Evolutionary conservation across 2,329 filamentous ascomycete genomes (phyloP).

Genomic region (Aspergillus sp.): DNA sequence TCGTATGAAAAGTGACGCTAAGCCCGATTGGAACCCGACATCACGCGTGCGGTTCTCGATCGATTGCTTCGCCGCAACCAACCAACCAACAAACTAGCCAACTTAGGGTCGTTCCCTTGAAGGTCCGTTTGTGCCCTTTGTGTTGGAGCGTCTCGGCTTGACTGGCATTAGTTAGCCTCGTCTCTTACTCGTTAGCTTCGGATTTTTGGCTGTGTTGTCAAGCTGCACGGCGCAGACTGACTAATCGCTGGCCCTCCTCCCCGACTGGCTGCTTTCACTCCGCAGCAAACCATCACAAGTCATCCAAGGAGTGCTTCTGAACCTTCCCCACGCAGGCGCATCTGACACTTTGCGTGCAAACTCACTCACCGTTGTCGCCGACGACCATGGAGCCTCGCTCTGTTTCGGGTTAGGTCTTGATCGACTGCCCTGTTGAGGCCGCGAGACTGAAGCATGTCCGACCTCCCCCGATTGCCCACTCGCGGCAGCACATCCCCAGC

Average conservation of each 20-base stretch:
- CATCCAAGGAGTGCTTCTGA: background rate
- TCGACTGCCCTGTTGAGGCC: conserved; percentile 10
- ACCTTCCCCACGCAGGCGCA: conserved; percentile 12
- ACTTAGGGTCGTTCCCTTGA: background rate
- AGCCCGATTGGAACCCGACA: background rate
- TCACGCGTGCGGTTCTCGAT: background rate
- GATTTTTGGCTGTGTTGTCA: background rate
- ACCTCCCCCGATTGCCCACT: conserved; percentile 25
- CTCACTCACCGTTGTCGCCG: conserved; percentile 1
- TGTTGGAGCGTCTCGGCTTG: background rate
- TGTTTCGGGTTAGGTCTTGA: conserved; percentile 22
- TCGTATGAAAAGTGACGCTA: background rate
- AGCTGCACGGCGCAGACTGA: conserved; percentile 2
- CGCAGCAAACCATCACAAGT: conserved; percentile 1
- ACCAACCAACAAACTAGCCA: background rate
- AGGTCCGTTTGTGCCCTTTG: background rate
- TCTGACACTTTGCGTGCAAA: conserved; percentile 6
- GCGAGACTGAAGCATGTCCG: conserved; percentile 28
- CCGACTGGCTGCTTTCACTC: background rate
- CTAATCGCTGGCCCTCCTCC: conserved; percentile 1
- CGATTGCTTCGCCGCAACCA: background rate
- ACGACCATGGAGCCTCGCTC: conserved; percentile 19
- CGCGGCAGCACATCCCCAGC: conserved; percentile 29
- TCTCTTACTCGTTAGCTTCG: background rate
- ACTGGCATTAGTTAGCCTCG: background rate